Evolutionary conservation across 163 green algal genomes (phyloP).

Genomic region (Scenedesmus sp.): DNA sequence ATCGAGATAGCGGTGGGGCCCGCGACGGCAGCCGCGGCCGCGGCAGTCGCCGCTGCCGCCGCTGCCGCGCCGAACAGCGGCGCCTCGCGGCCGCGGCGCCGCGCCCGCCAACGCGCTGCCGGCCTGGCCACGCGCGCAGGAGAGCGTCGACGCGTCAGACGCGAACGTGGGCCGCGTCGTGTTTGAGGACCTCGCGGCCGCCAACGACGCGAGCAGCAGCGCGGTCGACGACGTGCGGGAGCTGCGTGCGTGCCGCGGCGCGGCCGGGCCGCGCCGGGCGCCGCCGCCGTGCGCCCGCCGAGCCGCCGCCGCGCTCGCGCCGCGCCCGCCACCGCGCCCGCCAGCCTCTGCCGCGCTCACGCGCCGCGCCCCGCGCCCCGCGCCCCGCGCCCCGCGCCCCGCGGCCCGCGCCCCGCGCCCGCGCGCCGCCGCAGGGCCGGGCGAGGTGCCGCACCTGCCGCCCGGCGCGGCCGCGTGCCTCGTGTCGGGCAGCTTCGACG

Average conservation of each 20-base stretch:
- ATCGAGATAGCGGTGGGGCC: conserved; percentile 66
- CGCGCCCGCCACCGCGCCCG: too few species aligned
- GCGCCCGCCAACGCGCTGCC: too few species aligned
- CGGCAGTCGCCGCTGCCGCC: too few species aligned
- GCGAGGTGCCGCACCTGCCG: conserved; percentile 1
- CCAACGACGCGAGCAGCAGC: conserved; percentile 33
- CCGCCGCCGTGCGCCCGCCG: too few species aligned
- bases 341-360: too few species aligned
- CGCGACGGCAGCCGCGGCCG: too few species aligned
- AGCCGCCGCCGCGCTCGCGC: too few species aligned
- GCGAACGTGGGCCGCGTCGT: neutral
- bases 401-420: too few species aligned
- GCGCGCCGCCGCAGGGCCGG: neutral
- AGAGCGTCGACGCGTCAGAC: conserved; percentile 19
- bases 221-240: conserved; percentile 1
- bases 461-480: conserved; percentile 6
- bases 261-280: too few species aligned
- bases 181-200: conserved; percentile 26
- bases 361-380: too few species aligned
- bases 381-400: too few species aligned
- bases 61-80: neutral
- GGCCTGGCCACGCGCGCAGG: too few species aligned
- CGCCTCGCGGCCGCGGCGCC: neutral
- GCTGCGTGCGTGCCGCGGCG: conserved; percentile 18
- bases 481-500: neutral